phyloP scores from a whole-genome alignment of 495 filamentous ascomycete species.

The Trichoderma erinaceum region DNA sequence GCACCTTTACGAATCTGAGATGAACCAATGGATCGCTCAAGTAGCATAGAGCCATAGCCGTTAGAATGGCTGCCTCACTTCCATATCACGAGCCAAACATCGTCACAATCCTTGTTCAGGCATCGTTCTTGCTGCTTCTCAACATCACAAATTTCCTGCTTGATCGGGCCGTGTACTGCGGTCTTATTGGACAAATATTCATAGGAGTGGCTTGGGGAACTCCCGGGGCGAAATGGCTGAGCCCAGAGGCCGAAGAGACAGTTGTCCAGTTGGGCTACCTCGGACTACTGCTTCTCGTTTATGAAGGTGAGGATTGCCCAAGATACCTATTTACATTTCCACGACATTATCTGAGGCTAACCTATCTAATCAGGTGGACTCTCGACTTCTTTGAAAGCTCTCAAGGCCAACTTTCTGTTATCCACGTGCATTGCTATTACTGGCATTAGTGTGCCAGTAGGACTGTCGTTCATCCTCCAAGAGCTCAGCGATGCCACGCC shows the following conservation, averaged over 20 bases:
- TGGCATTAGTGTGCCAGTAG: conserved; percentile 60
- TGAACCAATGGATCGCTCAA: background rate
- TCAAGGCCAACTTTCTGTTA: conserved; percentile 55
- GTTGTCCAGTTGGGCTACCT: conserved; percentile 71
- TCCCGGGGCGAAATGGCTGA: conserved; percentile 43
- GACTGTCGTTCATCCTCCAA: conserved; percentile 56
- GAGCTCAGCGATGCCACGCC: conserved; percentile 33
- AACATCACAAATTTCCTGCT: conserved; percentile 54
- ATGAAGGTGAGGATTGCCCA: conserved; percentile 44
- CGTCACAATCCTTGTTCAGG: conserved; percentile 50
- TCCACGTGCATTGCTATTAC: conserved; percentile 56
- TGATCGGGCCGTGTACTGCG: conserved; percentile 60
- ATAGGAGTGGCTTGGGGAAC: conserved; percentile 65
- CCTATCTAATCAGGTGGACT: conserved; percentile 49
- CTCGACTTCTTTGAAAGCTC: conserved; percentile 51
- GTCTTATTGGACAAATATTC: conserved; percentile 68
- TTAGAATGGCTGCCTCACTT: conserved; percentile 21
- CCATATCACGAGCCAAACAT: conserved; percentile 59
- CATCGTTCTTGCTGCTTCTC: conserved; percentile 61
- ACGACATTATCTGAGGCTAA: background rate
- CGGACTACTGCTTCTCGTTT: conserved; percentile 68
- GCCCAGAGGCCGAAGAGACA: conserved; percentile 49
- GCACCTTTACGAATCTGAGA: background rate
- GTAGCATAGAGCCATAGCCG: background rate
- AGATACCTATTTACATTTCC: background rate